Evolutionary conservation across 1,284 basidiomycete genomes (phyloP).

Genomic region (Athelia psychrophila): DNA sequence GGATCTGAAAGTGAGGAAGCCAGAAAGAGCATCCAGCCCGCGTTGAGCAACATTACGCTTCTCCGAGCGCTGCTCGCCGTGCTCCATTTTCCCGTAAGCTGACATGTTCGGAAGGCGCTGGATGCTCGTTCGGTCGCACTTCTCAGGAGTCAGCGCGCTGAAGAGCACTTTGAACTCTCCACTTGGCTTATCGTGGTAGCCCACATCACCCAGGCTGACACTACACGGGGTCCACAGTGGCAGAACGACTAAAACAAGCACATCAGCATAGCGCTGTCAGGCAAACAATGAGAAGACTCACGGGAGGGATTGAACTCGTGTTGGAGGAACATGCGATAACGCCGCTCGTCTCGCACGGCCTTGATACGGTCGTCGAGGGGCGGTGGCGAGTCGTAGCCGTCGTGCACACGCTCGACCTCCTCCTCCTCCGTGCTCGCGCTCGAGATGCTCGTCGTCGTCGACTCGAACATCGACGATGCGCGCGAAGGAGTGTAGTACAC

Average conservation of each 20-base stretch:
- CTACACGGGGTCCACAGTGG: constrained; percentile 67
- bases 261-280: constrained; percentile 1
- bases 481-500: constrained; percentile 28
- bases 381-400: constrained; percentile 41
- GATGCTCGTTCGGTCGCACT: constrained; percentile 29
- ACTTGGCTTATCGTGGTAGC: constrained; percentile 59
- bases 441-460: constrained; percentile 20
- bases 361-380: constrained; percentile 42
- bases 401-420: constrained; percentile 15
- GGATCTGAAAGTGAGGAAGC: constrained; percentile 43
- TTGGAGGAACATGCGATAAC: constrained; percentile 55
- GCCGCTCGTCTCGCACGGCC: constrained; percentile 52
- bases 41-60: constrained; percentile 52
- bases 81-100: constrained; percentile 52
- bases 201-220: constrained; percentile 66
- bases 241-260: constrained; percentile 48
- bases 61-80: constrained; percentile 44
- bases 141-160: constrained; percentile 55
- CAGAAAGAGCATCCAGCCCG: constrained; percentile 54
- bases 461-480: constrained; percentile 26
- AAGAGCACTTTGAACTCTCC: constrained; percentile 70
- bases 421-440: constrained; percentile 11
- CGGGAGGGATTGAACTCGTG: constrained; percentile 70
- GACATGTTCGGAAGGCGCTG: constrained; percentile 45
- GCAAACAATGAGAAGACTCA: constrained; percentile 32